Evolutionary conservation across 345 rosid genomes (phyloP).

Genomic region (Angophora floribunda): DNA sequence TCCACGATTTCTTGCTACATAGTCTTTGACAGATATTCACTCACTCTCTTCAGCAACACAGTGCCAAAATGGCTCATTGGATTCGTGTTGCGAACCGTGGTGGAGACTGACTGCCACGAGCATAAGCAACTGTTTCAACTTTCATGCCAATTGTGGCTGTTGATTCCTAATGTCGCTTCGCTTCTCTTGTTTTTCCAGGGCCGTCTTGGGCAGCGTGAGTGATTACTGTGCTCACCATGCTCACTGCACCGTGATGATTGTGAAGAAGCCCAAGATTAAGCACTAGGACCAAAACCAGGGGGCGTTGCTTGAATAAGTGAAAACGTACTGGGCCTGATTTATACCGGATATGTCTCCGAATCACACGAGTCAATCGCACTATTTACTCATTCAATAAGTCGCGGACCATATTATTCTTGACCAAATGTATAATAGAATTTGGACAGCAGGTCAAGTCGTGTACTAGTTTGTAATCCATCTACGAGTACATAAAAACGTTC

Average conservation of each 20-base stretch:
- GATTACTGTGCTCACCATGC: slow-evolving; percentile 97
- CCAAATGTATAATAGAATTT: not conserved
- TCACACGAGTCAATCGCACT: not conserved
- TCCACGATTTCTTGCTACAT: not conserved
- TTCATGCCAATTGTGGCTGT: not conserved
- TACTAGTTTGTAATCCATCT: not conserved
- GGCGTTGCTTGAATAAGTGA: not conserved
- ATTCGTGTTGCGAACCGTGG: not conserved
- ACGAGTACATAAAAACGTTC: not conserved
- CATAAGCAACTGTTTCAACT: not conserved
- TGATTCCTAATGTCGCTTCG: not conserved
- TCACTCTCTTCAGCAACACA: not conserved
- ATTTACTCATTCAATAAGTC: not conserved
- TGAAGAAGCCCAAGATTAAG: slow-evolving; percentile 87
- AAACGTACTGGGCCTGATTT: not conserved
- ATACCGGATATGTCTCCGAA: not conserved
- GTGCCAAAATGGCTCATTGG: not conserved
- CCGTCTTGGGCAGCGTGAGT: slow-evolving; percentile 89
- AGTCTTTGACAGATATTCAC: not conserved
- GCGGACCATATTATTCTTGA: not conserved
- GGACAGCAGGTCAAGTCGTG: not conserved
- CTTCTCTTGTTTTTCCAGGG: slow-evolving; percentile 37
- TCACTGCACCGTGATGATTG: slow-evolving; percentile 92
- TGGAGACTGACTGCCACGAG: not conserved
- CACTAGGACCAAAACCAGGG: slow-evolving; percentile 9